Percentiles rank a stretch among this genome's conserved stretches.
phyloP scores from a whole-genome alignment of 805 yeast genomes.

The Candida takata region DNA sequence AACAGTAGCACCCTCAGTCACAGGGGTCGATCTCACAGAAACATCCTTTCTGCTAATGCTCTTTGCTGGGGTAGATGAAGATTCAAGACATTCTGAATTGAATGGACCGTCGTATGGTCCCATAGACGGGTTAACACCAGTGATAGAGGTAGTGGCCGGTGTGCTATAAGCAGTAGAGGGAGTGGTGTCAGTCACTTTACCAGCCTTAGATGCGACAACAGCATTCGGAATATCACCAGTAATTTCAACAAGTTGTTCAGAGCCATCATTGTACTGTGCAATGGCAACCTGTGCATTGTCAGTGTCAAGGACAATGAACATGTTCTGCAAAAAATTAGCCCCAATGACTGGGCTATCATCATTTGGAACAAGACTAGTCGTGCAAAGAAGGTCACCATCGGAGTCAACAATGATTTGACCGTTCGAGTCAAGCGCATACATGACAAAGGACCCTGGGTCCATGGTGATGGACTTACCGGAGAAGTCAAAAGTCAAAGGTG shows the following conservation, averaged over 20 bases:
- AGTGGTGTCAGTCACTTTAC: not conserved
- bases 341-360: slow-evolving; percentile 9
- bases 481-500: slow-evolving; percentile 11
- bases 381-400: slow-evolving; percentile 15
- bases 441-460: slow-evolving; percentile 6
- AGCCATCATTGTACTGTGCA: slow-evolving; percentile 8
- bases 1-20: too few relatives aligned
- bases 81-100: slow-evolving; percentile 1
- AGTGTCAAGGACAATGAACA: slow-evolving; percentile 15
- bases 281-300: slow-evolving; percentile 15
- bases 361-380: slow-evolving; percentile 6
- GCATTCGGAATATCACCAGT: slow-evolving; percentile 15
- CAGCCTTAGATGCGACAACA: slow-evolving; percentile 6
- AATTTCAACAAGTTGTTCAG: slow-evolving; percentile 10
- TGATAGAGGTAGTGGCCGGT: slow-evolving; percentile 5
- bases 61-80: too few relatives aligned
- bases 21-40: too few relatives aligned
- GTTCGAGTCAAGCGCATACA: slow-evolving; percentile 6
- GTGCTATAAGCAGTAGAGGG: slow-evolving; percentile 1
- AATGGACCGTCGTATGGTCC: slow-evolving; percentile 4
- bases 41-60: too few relatives aligned
- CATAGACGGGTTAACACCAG: not conserved
- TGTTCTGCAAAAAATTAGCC: slow-evolving; percentile 8
- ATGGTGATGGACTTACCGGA: slow-evolving; percentile 12
- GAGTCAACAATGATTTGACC: slow-evolving; percentile 5